phyloP scores from a whole-genome alignment of 768 basidiomycete genomes.

The Strobilomyces confusus region DNA sequence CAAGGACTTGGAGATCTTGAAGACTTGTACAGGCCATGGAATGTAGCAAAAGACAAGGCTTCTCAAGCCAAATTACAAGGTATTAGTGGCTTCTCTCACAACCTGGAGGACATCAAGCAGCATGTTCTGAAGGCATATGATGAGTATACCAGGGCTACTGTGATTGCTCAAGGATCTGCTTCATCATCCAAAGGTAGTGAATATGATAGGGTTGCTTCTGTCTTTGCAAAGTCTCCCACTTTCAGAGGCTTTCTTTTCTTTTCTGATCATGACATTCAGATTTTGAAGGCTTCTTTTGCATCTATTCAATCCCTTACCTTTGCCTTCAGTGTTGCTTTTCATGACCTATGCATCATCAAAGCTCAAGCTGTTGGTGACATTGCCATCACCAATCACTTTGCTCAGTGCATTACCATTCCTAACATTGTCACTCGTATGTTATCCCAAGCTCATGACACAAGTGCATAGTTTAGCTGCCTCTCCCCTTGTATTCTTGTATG shows the following conservation, averaged over 20 bases:
- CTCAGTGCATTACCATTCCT: constrained; percentile 23
- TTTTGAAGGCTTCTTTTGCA: constrained; percentile 55
- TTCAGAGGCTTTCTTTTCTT: constrained; percentile 21
- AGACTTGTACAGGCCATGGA: constrained; percentile 40
- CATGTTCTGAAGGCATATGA: constrained; percentile 34
- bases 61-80: neutral
- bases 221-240: constrained; percentile 25
- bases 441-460: constrained; percentile 15
- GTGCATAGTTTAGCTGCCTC: neutral
- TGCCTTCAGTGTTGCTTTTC: constrained; percentile 53
- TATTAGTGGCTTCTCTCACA: constrained; percentile 24
- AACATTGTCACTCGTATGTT: constrained; percentile 15
- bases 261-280: constrained; percentile 34
- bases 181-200: neutral
- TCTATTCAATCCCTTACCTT: constrained; percentile 36
- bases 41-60: constrained; percentile 19
- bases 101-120: constrained; percentile 37
- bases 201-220: constrained; percentile 26
- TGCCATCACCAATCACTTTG: constrained; percentile 22
- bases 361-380: constrained; percentile 34
- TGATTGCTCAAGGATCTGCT: neutral
- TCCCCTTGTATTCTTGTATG: too few relatives aligned
- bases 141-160: constrained; percentile 16
- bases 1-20: too few relatives aligned
- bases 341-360: constrained; percentile 52